These are phyloP conservation scores for Dendrobium huoshanense DNA, from an alignment of 106 monocot species.

Conservation along the genomic window DNA sequence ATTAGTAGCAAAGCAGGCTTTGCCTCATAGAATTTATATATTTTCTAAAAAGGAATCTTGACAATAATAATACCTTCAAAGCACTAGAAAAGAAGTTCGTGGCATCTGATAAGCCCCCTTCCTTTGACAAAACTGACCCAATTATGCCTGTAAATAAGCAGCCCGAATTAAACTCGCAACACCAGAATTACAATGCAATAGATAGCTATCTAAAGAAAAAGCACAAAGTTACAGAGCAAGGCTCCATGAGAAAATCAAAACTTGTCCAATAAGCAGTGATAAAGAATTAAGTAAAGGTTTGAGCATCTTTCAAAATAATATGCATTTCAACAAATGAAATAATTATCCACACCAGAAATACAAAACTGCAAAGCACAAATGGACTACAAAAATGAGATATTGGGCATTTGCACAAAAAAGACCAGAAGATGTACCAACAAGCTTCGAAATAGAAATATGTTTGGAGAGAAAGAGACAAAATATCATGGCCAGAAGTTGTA, in stretches of 20 bases:
- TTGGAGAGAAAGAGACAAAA: background rate
- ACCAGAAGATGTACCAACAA: background rate
- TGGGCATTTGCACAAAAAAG: background rate
- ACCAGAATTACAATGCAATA: background rate
- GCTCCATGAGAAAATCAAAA: slow-evolving; percentile 1
- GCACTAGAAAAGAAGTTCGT: slow-evolving; percentile 43
- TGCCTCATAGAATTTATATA: background rate
- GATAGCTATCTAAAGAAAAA: background rate
- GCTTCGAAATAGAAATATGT: background rate
- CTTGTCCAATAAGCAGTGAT: background rate
- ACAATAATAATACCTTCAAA: slow-evolving; percentile 34
- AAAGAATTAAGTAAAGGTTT: background rate
- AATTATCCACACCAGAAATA: background rate
- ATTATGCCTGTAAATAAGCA: slow-evolving; percentile 29
- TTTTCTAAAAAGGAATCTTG: background rate
- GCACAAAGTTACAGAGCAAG: background rate
- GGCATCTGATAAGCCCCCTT: slow-evolving; percentile 29
- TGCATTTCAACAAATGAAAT: background rate
- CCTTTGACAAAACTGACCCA: slow-evolving; percentile 38
- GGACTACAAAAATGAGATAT: background rate
- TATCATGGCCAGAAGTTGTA: background rate
- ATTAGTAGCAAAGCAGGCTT: background rate
- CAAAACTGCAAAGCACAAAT: background rate
- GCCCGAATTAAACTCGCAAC: background rate
- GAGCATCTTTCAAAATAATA: background rate